These are phyloP conservation scores for Suillus variegatus DNA, from an alignment of 768 basidiomycete species.

Conservation along the genomic window DNA sequence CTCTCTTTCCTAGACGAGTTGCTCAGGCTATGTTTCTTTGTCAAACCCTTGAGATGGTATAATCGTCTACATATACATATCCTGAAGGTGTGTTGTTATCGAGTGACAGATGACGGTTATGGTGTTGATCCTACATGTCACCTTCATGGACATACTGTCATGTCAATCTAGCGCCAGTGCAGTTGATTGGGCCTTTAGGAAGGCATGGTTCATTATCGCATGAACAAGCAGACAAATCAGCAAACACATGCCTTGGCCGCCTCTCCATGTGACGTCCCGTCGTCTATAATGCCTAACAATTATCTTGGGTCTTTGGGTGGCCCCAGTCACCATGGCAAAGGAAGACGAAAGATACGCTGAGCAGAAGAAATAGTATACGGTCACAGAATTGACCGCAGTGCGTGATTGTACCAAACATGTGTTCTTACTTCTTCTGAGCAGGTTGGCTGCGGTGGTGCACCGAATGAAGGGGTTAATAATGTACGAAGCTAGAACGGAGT, in stretches of 20 bases:
- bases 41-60: neutral
- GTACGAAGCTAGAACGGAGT: too few relatives aligned
- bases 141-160: too few relatives aligned
- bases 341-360: neutral
- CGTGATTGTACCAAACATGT: neutral
- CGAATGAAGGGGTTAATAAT: neutral
- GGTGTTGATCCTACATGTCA: neutral
- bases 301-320: neutral
- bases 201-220: neutral
- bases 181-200: neutral
- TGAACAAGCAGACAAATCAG: neutral
- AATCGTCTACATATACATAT: too few relatives aligned
- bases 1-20: neutral
- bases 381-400: neutral
- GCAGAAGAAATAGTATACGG: neutral
- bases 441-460: neutral
- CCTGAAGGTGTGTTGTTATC: too few relatives aligned
- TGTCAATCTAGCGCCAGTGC: too few relatives aligned
- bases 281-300: neutral
- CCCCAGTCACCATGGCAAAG: neutral
- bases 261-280: neutral
- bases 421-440: neutral
- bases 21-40: constrained; percentile 4
- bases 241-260: neutral
- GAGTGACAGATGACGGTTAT: neutral